phyloP scores from a whole-genome alignment of 352 stramenopile species.

The Phytophthora colocasiae region DNA sequence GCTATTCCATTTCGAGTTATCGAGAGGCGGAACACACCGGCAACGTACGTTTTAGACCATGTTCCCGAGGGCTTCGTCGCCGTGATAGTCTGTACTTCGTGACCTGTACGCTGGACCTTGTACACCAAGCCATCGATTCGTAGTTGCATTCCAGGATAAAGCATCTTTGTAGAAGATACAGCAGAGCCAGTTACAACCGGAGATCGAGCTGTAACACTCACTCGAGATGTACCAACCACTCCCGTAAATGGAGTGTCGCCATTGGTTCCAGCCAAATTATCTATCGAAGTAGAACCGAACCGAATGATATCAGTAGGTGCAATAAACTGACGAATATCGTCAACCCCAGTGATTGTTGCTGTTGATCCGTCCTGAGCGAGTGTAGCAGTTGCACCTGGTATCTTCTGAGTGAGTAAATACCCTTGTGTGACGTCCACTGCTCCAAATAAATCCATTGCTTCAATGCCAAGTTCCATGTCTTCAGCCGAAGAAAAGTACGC shows the following conservation, averaged over 20 bases:
- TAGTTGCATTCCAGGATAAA: constrained; percentile 87
- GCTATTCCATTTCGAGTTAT: constrained; percentile 45
- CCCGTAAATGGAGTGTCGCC: constrained; percentile 69
- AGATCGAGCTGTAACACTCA: constrained; percentile 50
- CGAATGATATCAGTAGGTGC: constrained; percentile 71
- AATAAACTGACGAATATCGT: constrained; percentile 73
- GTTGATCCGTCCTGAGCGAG: constrained; percentile 58
- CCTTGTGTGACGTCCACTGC: constrained; percentile 71
- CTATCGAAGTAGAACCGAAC: constrained; percentile 50
- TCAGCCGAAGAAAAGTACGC: constrained; percentile 66
- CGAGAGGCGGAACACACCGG: constrained; percentile 46
- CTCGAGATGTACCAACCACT: constrained; percentile 52
- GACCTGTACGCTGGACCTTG: constrained; percentile 84
- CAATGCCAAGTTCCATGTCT: constrained; percentile 73
- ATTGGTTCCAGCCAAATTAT: constrained; percentile 66
- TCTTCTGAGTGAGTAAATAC: constrained; percentile 59
- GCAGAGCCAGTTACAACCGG: constrained; percentile 48
- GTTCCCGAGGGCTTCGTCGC: constrained; percentile 41
- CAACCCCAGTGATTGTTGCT: constrained; percentile 55
- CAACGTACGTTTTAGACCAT: constrained; percentile 29
- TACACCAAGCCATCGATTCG: constrained; percentile 92
- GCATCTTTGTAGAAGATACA: constrained; percentile 46
- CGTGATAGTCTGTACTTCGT: constrained; percentile 89
- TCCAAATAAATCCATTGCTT: constrained; percentile 79
- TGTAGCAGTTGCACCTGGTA: constrained; percentile 60